Conservation (phyloP, 352 stramenopile species). For the Plasmopara viticola region DNA sequence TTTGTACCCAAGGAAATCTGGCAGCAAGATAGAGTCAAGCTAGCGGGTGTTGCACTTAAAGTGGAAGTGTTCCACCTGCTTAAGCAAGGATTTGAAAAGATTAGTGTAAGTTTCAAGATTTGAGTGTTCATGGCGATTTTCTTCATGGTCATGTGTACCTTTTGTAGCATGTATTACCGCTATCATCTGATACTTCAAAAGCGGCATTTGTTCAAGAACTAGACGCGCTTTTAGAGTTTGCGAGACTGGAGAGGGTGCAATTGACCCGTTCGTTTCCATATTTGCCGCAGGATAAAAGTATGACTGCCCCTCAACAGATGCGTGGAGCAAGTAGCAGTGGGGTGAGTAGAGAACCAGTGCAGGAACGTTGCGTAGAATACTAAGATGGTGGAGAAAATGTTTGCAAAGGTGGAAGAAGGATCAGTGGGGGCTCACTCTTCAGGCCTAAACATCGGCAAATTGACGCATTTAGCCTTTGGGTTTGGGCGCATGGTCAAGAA, state of each 20-base stretch:
- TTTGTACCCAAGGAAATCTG: slow-evolving; percentile 79
- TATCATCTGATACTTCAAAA: slow-evolving; percentile 41
- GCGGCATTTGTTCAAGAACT: slow-evolving; percentile 48
- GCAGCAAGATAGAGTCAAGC: slow-evolving; percentile 61
- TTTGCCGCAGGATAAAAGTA: slow-evolving; percentile 27
- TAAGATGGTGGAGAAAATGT: neutral
- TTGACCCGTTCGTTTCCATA: slow-evolving; percentile 62
- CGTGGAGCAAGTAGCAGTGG: slow-evolving; percentile 11
- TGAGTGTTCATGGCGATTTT: slow-evolving; percentile 1
- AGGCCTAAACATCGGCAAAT: slow-evolving; percentile 44
- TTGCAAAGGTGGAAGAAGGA: slow-evolving; percentile 17
- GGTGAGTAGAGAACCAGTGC: slow-evolving; percentile 6
- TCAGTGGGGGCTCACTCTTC: slow-evolving; percentile 9
- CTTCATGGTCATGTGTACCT: neutral
- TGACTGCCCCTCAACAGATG: slow-evolving; percentile 4
- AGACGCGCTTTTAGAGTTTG: slow-evolving; percentile 47
- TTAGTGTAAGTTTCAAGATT: slow-evolving; percentile 30
- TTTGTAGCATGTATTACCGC: slow-evolving; percentile 45
- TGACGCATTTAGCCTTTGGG: slow-evolving; percentile 74
- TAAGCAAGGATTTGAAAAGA: slow-evolving; percentile 64
- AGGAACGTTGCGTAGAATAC: neutral
- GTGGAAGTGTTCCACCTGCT: slow-evolving; percentile 57
- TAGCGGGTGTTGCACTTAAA: slow-evolving; percentile 56
- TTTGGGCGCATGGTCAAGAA: slow-evolving; percentile 85
- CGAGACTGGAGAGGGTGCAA: slow-evolving; percentile 36